Evolutionary conservation across 345 rosid species (phyloP).

Genomic region (Viola odorata): DNA sequence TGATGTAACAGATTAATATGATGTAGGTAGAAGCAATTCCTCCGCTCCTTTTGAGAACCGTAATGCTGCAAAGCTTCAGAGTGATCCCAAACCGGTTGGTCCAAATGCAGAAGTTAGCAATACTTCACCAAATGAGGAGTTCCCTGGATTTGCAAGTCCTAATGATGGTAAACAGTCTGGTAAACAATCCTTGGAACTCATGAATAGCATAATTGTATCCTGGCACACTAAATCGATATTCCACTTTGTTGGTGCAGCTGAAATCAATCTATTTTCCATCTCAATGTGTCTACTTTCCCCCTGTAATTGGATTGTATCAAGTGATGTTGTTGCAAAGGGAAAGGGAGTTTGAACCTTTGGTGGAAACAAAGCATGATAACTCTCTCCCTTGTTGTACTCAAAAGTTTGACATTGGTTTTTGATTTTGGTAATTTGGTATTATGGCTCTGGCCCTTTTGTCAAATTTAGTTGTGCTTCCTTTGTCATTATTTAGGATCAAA

Average conservation of each 20-base stretch:
- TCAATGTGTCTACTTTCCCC: neutral
- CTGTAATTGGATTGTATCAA: neutral
- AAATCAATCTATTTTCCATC: neutral
- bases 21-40: constrained; percentile 41
- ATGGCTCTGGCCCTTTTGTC: no score
- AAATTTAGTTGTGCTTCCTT: no score
- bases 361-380: no score
- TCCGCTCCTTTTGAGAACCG: constrained; percentile 28
- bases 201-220: neutral
- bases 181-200: constrained; percentile 10
- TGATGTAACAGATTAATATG: constrained; percentile 14
- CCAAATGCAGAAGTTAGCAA: constrained; percentile 35
- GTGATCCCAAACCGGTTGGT: constrained; percentile 25
- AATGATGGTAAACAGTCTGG: constrained; percentile 57
- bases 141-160: constrained; percentile 68
- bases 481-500: no score
- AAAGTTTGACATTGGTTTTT: no score
- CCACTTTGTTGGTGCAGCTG: neutral
- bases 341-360: no score
- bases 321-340: neutral
- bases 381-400: no score
- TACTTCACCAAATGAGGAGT: constrained; percentile 50
- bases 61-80: constrained; percentile 27
- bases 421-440: no score
- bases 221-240: neutral